A percentile compares a stretch with the other conserved stretches of the same genome.
phyloP scores from a whole-genome alignment of 2,329 filamentous ascomycete genomes.

The Alternaria sp. region DNA sequence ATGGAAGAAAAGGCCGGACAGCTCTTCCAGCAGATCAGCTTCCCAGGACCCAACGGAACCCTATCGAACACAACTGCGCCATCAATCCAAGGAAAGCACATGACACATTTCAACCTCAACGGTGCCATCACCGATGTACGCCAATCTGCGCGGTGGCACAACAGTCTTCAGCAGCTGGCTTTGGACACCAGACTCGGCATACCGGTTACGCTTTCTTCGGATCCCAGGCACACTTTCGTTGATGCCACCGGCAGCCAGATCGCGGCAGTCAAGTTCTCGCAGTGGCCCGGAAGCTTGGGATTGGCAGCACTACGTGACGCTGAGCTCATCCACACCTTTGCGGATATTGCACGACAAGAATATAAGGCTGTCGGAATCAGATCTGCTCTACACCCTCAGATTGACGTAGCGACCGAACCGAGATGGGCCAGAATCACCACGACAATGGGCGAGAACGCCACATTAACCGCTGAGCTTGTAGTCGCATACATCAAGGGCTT shows the following conservation, averaged over 20 bases:
- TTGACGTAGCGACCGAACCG: constrained; percentile 60
- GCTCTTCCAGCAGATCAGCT: constrained; percentile 53
- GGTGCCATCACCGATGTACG: constrained; percentile 53
- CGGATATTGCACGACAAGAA: constrained; percentile 58
- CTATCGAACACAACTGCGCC: constrained; percentile 42
- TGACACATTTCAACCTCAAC: constrained; percentile 58
- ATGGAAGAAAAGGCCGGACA: constrained; percentile 58
- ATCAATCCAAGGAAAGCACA: constrained; percentile 45
- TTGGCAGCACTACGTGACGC: constrained; percentile 58
- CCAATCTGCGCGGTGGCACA: constrained; percentile 50
- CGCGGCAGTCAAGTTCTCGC: constrained; percentile 54
- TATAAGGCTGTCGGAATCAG: constrained; percentile 54
- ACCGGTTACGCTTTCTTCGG: constrained; percentile 57
- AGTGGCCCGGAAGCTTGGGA: constrained; percentile 61
- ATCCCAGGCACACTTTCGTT: constrained; percentile 57
- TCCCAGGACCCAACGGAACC: constrained; percentile 42
- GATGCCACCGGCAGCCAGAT: constrained; percentile 55
- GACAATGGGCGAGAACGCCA: constrained; percentile 59
- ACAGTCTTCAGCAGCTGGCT: constrained; percentile 52
- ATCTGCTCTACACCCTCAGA: constrained; percentile 58
- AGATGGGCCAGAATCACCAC: constrained; percentile 57
- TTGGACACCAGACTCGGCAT: constrained; percentile 57
- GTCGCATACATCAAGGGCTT: constrained; percentile 58
- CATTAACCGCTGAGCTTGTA: constrained; percentile 47
- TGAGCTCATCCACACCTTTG: constrained; percentile 55